Conservation (phyloP, 2,329 filamentous ascomycete genomes). For the Sarocladiaceae sp. region DNA sequence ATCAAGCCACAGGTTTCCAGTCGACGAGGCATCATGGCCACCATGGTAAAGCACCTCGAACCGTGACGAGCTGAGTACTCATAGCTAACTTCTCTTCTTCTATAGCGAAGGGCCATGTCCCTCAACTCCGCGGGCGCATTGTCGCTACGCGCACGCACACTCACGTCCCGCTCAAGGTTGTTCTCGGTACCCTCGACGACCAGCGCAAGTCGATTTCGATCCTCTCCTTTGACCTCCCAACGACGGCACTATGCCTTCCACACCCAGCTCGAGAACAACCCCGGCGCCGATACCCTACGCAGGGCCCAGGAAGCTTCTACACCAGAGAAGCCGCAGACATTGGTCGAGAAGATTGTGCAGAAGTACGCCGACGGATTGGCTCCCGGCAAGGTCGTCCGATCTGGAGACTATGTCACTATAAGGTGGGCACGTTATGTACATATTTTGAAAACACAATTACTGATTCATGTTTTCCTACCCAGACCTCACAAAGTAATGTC, state of each 20-base stretch:
- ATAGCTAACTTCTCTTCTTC: neutral
- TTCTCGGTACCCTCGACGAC: neutral
- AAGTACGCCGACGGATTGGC: slow-evolving; percentile 71
- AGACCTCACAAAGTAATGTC: slow-evolving; percentile 57
- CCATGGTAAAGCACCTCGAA: neutral
- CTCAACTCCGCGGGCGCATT: neutral
- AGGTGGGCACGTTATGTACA: neutral
- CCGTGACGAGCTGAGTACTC: neutral
- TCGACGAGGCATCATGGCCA: neutral
- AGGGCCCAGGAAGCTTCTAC: slow-evolving; percentile 22
- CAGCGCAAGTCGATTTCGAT: neutral
- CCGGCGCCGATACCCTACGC: neutral
- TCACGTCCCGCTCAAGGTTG: neutral
- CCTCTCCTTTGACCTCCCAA: neutral
- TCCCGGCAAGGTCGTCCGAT: slow-evolving; percentile 67
- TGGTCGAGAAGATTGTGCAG: slow-evolving; percentile 93
- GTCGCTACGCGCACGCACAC: neutral
- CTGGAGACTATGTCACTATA: slow-evolving; percentile 81
- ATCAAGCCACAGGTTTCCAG: neutral
- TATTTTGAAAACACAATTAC: neutral
- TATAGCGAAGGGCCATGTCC: neutral
- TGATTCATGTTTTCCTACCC: neutral
- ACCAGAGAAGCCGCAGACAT: slow-evolving; percentile 58
- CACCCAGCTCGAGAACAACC: slow-evolving; percentile 2
- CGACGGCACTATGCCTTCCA: slow-evolving; percentile 33